Base-by-base conservation (phyloP, 352 stramenopile species). In the Phytophthora megakarya region DNA sequence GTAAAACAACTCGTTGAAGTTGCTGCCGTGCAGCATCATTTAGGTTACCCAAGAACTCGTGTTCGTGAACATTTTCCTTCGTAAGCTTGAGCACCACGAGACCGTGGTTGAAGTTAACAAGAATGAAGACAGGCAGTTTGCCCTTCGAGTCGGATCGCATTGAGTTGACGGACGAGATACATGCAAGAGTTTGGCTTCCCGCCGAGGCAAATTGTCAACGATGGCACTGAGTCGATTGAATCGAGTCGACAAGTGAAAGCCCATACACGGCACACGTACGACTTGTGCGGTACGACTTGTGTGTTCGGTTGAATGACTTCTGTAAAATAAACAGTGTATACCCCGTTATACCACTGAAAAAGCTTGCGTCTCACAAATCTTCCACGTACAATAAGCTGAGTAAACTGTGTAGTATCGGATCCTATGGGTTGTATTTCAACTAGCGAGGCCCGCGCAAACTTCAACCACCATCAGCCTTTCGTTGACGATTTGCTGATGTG, bases 81-180 rank as follows among this genome's bases (percentile, higher is more conserved):
- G 44, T 21, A 4, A 28, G 3, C 28, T 15, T 19, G 12, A 25
- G 21, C 21, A 30, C 51, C 38, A 63, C 21, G 7, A 61, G 62
- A 28, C 21, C 22, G 62, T 70, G 62, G 62, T 70, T 70, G 62
- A 61, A 70, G 55, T 66, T 66, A 61, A 57, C 54, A 30, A 52
- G 32, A 13, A 56, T 70, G 46, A 58, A 64, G 51, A 18, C 32
- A n/a, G 22, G 18, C 30, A 22, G 25, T n/a, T 6, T 35, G 35
- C 22, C 8, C 3, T 54, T 30, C 53, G n/a, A 35, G 28, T 37
- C 53, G 30, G 22, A 46, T 47, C 50, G 21, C 50, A 50, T 49
- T 15, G 23, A 55, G n/a, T 55, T 55, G 32, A 46, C 53, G 30
- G n/a, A n/a, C n/a, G n/a, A n/a, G n/a, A n/a, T n/a, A n/a, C n/a